These are phyloP conservation scores for Ogataea corticis DNA, from an alignment of 805 yeast genomes.

Conservation along the genomic window DNA sequence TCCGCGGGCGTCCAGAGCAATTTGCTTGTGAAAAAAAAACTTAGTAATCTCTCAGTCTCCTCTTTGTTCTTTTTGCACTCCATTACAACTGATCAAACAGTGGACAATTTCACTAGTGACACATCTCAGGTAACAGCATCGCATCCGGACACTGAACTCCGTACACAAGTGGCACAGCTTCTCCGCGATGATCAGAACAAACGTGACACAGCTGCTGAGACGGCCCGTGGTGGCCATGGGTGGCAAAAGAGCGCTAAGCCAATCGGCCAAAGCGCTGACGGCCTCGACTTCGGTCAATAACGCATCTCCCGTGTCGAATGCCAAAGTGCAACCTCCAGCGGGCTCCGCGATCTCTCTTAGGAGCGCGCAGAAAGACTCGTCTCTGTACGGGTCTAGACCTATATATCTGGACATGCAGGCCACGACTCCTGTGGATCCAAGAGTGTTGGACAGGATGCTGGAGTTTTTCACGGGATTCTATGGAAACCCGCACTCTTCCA, in stretches of 20 bases:
- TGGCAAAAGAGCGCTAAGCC: background rate
- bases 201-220: background rate
- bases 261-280: constrained; percentile 7
- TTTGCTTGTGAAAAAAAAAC: background rate
- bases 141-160: too few species aligned
- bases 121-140: too few species aligned
- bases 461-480: constrained; percentile 86
- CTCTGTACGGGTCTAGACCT: constrained; percentile 71
- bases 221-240: background rate
- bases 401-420: constrained; percentile 98
- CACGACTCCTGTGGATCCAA: constrained; percentile 96
- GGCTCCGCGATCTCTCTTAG: constrained; percentile 48
- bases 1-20: too few species aligned
- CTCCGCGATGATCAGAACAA: background rate
- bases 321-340: constrained; percentile 39
- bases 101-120: too few species aligned
- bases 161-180: background rate
- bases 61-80: background rate
- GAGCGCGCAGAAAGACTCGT: constrained; percentile 45
- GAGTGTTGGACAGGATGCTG: constrained; percentile 88
- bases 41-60: background rate
- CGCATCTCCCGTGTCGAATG: constrained; percentile 23
- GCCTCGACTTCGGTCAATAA: constrained; percentile 25
- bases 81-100: background rate
- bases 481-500: constrained; percentile 97